Evolutionary conservation across 129 eudicot species (phyloP).

Genomic region (Arctium lappa): DNA sequence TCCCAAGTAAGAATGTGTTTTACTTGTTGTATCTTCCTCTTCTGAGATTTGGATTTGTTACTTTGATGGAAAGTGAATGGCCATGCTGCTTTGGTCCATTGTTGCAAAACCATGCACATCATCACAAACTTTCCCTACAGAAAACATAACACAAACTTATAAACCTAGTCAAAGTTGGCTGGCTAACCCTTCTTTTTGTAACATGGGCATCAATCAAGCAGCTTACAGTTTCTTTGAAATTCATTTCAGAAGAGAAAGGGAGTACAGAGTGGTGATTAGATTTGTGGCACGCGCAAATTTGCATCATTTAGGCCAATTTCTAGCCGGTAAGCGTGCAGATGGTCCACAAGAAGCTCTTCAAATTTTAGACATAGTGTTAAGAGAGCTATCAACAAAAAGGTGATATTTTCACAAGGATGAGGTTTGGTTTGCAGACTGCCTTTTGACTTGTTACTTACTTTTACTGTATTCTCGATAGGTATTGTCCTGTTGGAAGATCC

Average conservation of each 20-base stretch:
- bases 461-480: constrained; percentile 28
- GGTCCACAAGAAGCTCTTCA: constrained; percentile 67
- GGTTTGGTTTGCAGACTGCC: constrained; percentile 4
- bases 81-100: not conserved
- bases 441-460: not conserved
- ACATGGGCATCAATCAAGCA: not conserved
- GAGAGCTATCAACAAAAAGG: constrained; percentile 61
- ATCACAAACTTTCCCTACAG: not conserved
- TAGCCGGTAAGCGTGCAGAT: constrained; percentile 62
- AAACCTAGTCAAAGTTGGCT: not conserved
- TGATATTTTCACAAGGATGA: not conserved
- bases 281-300: constrained; percentile 55
- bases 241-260: constrained; percentile 48
- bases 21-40: not conserved
- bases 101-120: not conserved
- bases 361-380: constrained; percentile 59
- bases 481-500: constrained; percentile 59
- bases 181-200: not conserved
- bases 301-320: constrained; percentile 61
- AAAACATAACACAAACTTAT: not conserved
- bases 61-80: not conserved
- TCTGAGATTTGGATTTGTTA: not conserved
- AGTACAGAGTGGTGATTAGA: constrained; percentile 57
- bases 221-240: not conserved
- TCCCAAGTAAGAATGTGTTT: not conserved